Evolutionary conservation across 441 rosid genomes (phyloP), one percentile per base, ranked within the genome.

Genomic region (Pelargonium australe): DNA sequence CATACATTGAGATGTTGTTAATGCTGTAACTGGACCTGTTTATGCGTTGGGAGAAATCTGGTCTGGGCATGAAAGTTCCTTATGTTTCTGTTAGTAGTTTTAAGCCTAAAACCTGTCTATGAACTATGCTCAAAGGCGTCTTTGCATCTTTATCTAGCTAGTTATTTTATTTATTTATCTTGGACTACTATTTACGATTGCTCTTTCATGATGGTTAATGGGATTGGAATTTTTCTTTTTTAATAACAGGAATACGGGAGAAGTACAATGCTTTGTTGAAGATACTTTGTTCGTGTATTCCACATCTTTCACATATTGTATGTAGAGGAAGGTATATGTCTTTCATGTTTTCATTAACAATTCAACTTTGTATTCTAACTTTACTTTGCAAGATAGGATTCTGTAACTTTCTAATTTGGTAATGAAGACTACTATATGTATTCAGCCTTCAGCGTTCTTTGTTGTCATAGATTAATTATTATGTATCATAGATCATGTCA

Each of bases 261-360:
- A 91, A 84, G 68, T 84, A 82, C 75, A 64, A 66, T 68, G 68
- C 83, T 64, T 77, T 89, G 68, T 67, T 91, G 86, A 84, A 79
- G 84, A 82, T 77, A 61, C 83, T 88, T 66, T 85, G 89, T 63
- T 71, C 89, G n/a, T 83, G 77, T 78, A 76, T 86, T 70, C 84
- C 87, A 4, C 86, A 45, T 64, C 77, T 93, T 75, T 70, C 76
- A 41, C 49, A 19, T 43, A 78, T 84, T 68, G 68, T 84, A 61
- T 74, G 78, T 70, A 82, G 77, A n/a, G 95, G 96, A 76, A 89
- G 98, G 98, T 93, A 87, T 65, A 49, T 14, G 19, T 17, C 67
- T 64, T 16, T 11, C 43, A 34, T 63, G 62, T 47, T 77, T 44
- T 9, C 64, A 58, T 19, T 6, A 58, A 58, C 63, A 13, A 19